phyloP scores from a whole-genome alignment of 495 filamentous ascomycete genomes.

The Aeminium ludgeri region DNA sequence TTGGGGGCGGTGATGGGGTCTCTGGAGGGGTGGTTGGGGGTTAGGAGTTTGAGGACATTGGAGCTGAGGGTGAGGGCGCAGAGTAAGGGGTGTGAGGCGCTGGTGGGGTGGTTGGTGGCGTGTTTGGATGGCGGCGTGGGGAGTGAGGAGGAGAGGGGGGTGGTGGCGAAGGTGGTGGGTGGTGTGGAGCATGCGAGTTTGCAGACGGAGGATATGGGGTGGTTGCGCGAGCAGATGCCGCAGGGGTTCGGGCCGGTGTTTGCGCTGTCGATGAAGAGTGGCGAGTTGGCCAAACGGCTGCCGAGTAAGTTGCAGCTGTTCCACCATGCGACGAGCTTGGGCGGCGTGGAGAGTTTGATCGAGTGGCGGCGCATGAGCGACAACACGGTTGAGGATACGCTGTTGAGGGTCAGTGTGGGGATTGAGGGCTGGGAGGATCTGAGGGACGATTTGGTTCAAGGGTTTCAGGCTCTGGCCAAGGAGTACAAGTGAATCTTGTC shows the following conservation, averaged over 20 bases:
- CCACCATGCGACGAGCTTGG: constrained; percentile 87
- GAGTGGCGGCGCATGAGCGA: constrained; percentile 84
- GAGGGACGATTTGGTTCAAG: constrained; percentile 53
- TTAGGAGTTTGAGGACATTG: constrained; percentile 70
- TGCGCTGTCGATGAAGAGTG: constrained; percentile 44
- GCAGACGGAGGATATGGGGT: constrained; percentile 33
- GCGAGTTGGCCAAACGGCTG: constrained; percentile 43
- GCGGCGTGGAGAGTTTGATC: constrained; percentile 86
- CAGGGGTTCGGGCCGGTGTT: constrained; percentile 84
- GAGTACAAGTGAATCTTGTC: constrained; percentile 19
- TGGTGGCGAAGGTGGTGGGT: constrained; percentile 36
- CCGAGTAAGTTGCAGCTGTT: constrained; percentile 68
- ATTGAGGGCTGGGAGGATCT: constrained; percentile 81
- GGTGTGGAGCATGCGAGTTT: constrained; percentile 60
- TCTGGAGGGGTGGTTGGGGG: constrained; percentile 81
- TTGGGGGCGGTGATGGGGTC: constrained; percentile 81
- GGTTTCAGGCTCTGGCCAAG: constrained; percentile 39
- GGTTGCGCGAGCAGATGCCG: constrained; percentile 83
- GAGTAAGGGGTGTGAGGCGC: constrained; percentile 42
- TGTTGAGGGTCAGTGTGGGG: constrained; percentile 73
- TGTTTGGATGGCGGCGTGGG: constrained; percentile 30
- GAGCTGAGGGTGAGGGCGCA: constrained; percentile 66
- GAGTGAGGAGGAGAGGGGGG: constrained; percentile 15
- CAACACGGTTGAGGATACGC: constrained; percentile 44
- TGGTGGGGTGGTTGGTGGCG: constrained; percentile 55